Evolutionary conservation across 371 early-diverging fungal species (phyloP).

Genomic region (Mortierella sp.): DNA sequence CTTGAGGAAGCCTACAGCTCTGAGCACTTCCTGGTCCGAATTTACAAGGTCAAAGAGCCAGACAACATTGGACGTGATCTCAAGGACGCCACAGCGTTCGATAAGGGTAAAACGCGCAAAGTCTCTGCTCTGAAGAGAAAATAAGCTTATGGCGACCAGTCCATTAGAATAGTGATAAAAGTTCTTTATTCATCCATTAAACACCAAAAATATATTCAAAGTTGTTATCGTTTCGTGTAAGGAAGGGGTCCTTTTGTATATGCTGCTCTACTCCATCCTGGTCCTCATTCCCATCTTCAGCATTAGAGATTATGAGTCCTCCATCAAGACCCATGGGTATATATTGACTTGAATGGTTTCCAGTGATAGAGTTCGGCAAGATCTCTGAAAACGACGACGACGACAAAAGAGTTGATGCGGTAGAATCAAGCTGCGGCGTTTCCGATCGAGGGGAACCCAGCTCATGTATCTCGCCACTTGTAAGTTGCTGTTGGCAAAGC

Average conservation of each 20-base stretch:
- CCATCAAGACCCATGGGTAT: conserved; percentile 38
- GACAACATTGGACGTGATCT: conserved; percentile 92
- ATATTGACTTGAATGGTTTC: conserved; percentile 26
- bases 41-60: conserved; percentile 94
- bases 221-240: not conserved
- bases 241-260: not conserved
- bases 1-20: conserved; percentile 95
- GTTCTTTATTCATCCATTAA: conserved; percentile 1
- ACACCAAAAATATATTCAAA: conserved; percentile 4
- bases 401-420: conserved; percentile 21
- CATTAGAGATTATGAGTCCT: not conserved
- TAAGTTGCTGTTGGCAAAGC: conserved; percentile 14
- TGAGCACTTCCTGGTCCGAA: conserved; percentile 96
- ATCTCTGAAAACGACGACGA: conserved; percentile 32
- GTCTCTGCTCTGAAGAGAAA: conserved; percentile 29
- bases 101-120: conserved; percentile 62
- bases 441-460: conserved; percentile 10
- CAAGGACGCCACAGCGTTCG: conserved; percentile 76
- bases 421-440: conserved; percentile 39
- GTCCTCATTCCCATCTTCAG: not conserved
- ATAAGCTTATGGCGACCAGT: conserved; percentile 1
- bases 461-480: not conserved
- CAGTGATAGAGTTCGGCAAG: not conserved
- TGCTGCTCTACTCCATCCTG: not conserved
- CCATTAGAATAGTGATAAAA: not conserved